These are phyloP conservation scores for Saturnispora gosingensis DNA, from an alignment of 805 yeast species.

Conservation along the genomic window DNA sequence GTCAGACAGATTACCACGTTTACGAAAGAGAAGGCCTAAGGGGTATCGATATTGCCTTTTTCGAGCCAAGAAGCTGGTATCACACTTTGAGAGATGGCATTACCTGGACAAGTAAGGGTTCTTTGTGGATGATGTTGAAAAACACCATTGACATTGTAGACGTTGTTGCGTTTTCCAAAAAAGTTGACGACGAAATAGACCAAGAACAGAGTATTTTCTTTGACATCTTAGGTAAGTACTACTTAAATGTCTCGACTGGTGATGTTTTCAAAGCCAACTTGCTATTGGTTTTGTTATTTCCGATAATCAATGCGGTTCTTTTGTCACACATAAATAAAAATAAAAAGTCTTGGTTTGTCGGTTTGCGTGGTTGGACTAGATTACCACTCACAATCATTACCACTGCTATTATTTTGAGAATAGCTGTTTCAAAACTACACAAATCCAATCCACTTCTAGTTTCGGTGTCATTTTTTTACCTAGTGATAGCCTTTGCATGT, in stretches of 20 bases:
- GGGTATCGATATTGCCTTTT: conserved; percentile 87
- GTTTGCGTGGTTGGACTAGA: conserved; percentile 39
- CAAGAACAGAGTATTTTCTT: conserved; percentile 46
- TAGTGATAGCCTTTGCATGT: conserved; percentile 40
- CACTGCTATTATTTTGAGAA: conserved; percentile 32
- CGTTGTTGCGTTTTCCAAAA: conserved; percentile 33
- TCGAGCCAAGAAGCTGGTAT: conserved; percentile 72
- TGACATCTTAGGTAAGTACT: conserved; percentile 51
- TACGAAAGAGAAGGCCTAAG: conserved; percentile 60
- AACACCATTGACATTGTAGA: conserved; percentile 53
- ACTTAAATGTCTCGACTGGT: conserved; percentile 44
- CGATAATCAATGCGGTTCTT: conserved; percentile 41
- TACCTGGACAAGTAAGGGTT: conserved; percentile 49
- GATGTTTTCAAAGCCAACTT: conserved; percentile 44
- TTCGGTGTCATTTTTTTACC: conserved; percentile 41
- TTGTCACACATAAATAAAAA: conserved; percentile 34
- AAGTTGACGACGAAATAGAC: conserved; percentile 12
- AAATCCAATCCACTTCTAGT: conserved; percentile 38
- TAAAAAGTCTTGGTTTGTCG: conserved; percentile 40
- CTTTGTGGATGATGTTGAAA: conserved; percentile 80
- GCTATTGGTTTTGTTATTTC: conserved; percentile 42
- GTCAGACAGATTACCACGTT: conserved; percentile 81
- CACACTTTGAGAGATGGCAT: conserved; percentile 73
- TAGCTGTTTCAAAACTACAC: conserved; percentile 33
- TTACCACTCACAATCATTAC: conserved; percentile 48